Percentiles rank a stretch among this genome's conserved stretches.
Evolutionary conservation across 2,329 filamentous ascomycete species (phyloP).

Genomic region (Esteya vermicola): DNA sequence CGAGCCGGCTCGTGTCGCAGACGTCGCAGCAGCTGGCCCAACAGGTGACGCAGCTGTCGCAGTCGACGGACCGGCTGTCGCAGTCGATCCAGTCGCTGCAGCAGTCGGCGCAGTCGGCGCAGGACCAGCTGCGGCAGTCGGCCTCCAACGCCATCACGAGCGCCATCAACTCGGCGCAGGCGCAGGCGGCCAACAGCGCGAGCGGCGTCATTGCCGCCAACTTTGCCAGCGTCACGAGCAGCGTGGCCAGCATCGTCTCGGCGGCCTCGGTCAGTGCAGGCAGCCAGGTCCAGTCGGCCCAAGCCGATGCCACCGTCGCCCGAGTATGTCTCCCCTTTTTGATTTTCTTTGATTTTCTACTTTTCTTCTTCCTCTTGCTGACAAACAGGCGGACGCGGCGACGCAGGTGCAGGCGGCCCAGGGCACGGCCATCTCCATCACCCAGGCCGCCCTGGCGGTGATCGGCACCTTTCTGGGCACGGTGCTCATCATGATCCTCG

Average conservation of each 20-base stretch:
- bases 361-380: background rate
- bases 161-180: slow-evolving; percentile 11
- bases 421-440: slow-evolving; percentile 24
- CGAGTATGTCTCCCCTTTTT: too few species aligned
- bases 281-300: slow-evolving; percentile 16
- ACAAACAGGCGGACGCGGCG: slow-evolving; percentile 16
- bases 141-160: slow-evolving; percentile 14
- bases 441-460: slow-evolving; percentile 26
- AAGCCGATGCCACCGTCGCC: slow-evolving; percentile 17
- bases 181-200: slow-evolving; percentile 15
- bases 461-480: slow-evolving; percentile 27
- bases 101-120: slow-evolving; percentile 12
- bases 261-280: slow-evolving; percentile 5
- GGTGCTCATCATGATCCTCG: slow-evolving; percentile 22
- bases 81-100: slow-evolving; percentile 15
- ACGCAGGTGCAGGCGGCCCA: slow-evolving; percentile 19
- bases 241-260: background rate
- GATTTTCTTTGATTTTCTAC: too few species aligned
- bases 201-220: slow-evolving; percentile 14
- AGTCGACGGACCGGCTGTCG: slow-evolving; percentile 17
- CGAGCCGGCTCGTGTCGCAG: slow-evolving; percentile 17
- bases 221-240: slow-evolving; percentile 7
- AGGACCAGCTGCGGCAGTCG: slow-evolving; percentile 12
- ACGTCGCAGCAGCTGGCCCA: slow-evolving; percentile 19
- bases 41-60: slow-evolving; percentile 14